phyloP scores from a whole-genome alignment of 805 yeast species.

The Schwanniomyces yamadae region DNA sequence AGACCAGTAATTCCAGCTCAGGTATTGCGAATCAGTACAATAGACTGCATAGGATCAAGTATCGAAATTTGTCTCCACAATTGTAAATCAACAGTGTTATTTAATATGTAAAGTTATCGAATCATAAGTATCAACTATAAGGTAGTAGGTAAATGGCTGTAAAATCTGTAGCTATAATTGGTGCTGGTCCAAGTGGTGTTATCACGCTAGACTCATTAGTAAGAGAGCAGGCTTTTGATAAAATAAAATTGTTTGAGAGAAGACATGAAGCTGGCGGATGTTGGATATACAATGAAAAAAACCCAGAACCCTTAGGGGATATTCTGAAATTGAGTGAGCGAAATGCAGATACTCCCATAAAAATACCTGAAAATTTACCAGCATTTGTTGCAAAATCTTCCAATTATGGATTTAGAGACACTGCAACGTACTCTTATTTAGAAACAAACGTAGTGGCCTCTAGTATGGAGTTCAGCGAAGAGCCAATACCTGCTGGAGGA shows the following conservation, averaged over 20 bases:
- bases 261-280: conserved; percentile 42
- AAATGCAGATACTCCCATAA: conserved; percentile 11
- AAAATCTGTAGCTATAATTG: conserved; percentile 42
- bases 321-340: conserved; percentile 7
- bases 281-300: conserved; percentile 36
- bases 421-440: conserved; percentile 20
- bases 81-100: too few species aligned
- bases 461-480: conserved; percentile 23
- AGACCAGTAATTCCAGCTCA: too few species aligned
- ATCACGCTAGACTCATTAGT: conserved; percentile 39
- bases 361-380: conserved; percentile 15
- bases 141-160: too few species aligned
- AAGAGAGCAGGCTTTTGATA: conserved; percentile 30
- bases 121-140: too few species aligned
- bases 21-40: too few species aligned
- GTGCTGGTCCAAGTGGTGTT: conserved; percentile 52
- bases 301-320: conserved; percentile 17
- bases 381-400: conserved; percentile 15
- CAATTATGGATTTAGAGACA: conserved; percentile 18
- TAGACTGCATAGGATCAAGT: too few species aligned
- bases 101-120: too few species aligned
- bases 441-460: conserved; percentile 23
- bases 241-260: conserved; percentile 41
- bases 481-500: conserved; percentile 16
- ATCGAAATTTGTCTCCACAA: too few species aligned